Evolutionary conservation across 306 rosid genomes (phyloP), one percentile per base, ranked within the genome.

Genomic region (Prunus dulcis): DNA sequence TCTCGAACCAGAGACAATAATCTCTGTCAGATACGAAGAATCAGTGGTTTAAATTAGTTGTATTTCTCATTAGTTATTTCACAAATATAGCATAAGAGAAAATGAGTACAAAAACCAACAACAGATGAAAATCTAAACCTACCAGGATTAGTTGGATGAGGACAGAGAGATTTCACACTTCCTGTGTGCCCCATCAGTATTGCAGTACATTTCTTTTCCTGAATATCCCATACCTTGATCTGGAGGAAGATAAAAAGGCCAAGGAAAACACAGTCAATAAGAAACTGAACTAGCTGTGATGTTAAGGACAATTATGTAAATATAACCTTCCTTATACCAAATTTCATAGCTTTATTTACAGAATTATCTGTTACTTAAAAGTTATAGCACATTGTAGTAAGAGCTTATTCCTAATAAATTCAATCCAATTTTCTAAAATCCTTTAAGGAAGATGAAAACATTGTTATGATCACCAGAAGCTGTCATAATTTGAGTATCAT

Each of bases 161-260:
- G 76, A 79, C 80, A 84, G 77, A 96, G 25, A 43, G 98, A 96
- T 79, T 96, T 96, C 80, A 96, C 97, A 84, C 99, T 92, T 76
- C 99, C 99, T 0, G 83, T 86, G 78, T 96, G 99, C 71, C 99
- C 97, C 34, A 20, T 53, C 71, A 92, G 82, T 70, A 81, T 71
- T 73, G 87, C 97, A 50, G 87, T 83, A 60, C 99, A 91, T 76
- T 87, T 93, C 77, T 69, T 81, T 73, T 84, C 88, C 86, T 91
- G 91, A 53, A 92, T 87, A 80, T 92, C 98, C 99, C 99, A 96
- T 32, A 91, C 74, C 86, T 88, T 96, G 79, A 96, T 90, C 99
- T 96, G 87, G 63, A 76, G 13, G 47, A 55, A 64, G 28, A n/a
- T 20, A 41, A 27, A 55, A 71, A 20, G 71, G 55, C 38, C 61